phyloP scores from a whole-genome alignment of 1,139 yeast species.

The Saccharomycopsis hybrid region DNA sequence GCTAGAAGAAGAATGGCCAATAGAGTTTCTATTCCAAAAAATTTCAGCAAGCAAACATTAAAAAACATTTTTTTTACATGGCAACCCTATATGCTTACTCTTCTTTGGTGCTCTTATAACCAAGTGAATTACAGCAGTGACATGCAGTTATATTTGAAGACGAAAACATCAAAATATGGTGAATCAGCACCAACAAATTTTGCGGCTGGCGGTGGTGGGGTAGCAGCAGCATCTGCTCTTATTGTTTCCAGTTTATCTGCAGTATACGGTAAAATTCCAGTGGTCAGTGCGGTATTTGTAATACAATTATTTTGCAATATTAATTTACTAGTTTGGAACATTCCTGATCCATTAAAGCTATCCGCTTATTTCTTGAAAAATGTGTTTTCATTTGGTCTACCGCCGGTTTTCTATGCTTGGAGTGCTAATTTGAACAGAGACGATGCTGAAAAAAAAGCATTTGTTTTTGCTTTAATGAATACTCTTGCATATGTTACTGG shows the following conservation, averaged over 20 bases:
- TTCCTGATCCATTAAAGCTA: neutral
- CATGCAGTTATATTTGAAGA: neutral
- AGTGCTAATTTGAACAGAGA: neutral
- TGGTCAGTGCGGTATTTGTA: neutral
- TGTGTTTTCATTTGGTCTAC: neutral
- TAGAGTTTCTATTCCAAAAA: conserved; percentile 2
- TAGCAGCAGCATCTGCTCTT: neutral
- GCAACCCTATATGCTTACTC: neutral
- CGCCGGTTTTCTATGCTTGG: neutral
- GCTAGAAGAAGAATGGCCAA: conserved; percentile 46
- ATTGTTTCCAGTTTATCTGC: neutral
- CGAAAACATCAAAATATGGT: neutral
- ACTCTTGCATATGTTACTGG: neutral
- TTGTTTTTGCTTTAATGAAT: neutral
- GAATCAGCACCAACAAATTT: neutral
- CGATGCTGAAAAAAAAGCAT: neutral
- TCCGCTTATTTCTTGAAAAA: neutral
- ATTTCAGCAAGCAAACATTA: neutral
- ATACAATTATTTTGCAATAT: neutral
- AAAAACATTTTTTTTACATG: neutral
- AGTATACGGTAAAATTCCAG: neutral
- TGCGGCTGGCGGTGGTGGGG: neutral
- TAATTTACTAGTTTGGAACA: neutral
- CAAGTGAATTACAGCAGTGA: neutral
- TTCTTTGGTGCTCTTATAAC: neutral